Evolutionary conservation across 2,329 filamentous ascomycete species (phyloP).

Genomic region (Alternaria sp.): DNA sequence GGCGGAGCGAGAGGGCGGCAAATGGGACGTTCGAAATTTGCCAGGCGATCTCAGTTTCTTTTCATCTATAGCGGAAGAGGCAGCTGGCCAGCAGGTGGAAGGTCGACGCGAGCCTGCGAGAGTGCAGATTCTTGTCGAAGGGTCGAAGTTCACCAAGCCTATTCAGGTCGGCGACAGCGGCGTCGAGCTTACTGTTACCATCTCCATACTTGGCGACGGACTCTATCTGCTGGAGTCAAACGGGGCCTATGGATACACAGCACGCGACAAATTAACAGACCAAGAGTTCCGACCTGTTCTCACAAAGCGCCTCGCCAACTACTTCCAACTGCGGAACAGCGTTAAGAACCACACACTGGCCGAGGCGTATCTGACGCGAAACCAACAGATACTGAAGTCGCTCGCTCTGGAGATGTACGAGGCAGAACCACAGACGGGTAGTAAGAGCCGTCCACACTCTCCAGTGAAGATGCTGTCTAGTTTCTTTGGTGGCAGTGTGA

Average conservation of each 20-base stretch:
- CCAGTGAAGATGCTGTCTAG: conserved; percentile 90
- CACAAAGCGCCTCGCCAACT: conserved; percentile 74
- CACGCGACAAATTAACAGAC: conserved; percentile 73
- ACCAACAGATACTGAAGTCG: conserved; percentile 77
- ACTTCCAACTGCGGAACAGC: conserved; percentile 74
- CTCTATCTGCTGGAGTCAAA: conserved; percentile 64
- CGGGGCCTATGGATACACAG: conserved; percentile 73
- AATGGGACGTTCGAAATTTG: conserved; percentile 78
- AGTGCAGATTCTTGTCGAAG: conserved; percentile 76
- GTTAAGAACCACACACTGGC: conserved; percentile 69
- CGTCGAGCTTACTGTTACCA: conserved; percentile 73
- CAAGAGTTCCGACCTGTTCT: conserved; percentile 78
- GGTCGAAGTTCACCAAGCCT: conserved; percentile 67
- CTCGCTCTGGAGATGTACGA: conserved; percentile 68
- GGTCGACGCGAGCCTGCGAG: conserved; percentile 71
- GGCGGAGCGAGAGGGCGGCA: conserved; percentile 77
- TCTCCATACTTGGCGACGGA: conserved; percentile 62
- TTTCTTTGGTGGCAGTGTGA: conserved; percentile 70
- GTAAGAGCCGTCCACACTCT: conserved; percentile 78
- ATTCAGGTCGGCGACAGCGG: conserved; percentile 57
- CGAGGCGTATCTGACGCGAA: conserved; percentile 74
- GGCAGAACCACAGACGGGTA: conserved; percentile 58
- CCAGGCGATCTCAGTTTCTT: conserved; percentile 62
- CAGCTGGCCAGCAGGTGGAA: conserved; percentile 65
- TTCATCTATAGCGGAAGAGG: conserved; percentile 76